Base-by-base conservation (phyloP, 2,329 filamentous ascomycete species). In the Aspergillus phoenicis region DNA sequence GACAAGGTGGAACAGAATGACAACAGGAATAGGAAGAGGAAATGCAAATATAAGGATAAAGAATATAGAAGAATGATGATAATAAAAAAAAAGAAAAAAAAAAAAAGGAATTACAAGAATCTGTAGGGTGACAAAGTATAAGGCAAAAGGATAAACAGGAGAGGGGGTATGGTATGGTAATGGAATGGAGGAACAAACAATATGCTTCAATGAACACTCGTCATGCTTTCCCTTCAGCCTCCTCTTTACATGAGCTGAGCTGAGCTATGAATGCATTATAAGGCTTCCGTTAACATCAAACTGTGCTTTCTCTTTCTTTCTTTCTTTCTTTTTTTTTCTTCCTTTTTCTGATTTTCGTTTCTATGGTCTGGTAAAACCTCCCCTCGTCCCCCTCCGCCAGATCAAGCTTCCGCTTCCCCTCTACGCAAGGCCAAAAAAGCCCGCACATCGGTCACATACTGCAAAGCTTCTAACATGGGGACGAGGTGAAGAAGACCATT, bases 381-480 rank as follows among this genome's bases (percentile, higher is more conserved):
- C 30, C 17, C 39, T 28, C 39, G 39, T 7, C 47, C 47, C 28
- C 11, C 11, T 11, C 10, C 36, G 33, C 54, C 51, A 59, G 41
- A 55, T 64, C 67, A 77, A 58, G 73, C 66, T 66, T 80, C 77
- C 43, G 75, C 71, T 73, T 98, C 93, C 28, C 95, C 95, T 68
- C 93, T 90, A 70, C 94, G 87, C 69, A 99, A 82, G 59, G 93
- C 93, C 72, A 99, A 83, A 65, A 98, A 82, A 52, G 95, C 93
- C 70, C 95, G 86, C 62, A 99, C 94, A 78, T 99, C 95, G 56
- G 94, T 96, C 67, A 95, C 93, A 78, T 98, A 97, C 80, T 98
- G 95, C 72, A 99, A 80, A 17, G 92, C 95, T 79, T 99, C 95
- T 48, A 99, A 83, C 70, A 98, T 83, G 33, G 95, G 95, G 61